Evolutionary conservation across 2,329 filamentous ascomycete genomes (phyloP), one percentile per base, ranked within the genome.

Genomic region (Fusarium sp.): DNA sequence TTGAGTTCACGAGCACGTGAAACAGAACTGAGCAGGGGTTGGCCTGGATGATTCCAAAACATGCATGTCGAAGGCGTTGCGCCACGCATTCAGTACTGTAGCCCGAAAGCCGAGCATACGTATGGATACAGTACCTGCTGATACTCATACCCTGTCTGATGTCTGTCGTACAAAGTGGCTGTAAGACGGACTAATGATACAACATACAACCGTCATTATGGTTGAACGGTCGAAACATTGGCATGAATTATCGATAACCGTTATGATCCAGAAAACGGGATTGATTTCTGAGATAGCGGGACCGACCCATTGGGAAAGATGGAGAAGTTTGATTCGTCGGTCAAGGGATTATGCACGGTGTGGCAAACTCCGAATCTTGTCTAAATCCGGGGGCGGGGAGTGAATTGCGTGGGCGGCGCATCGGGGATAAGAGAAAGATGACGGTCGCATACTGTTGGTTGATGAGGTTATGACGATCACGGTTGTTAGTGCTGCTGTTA

Each of bases 311-410:
- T 49, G 7, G 53, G 58, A 59, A 21, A 6, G 30, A 46, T 20
- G 40, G 28, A 28, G 21, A 15, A 21, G 12, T 15, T 26, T 68
- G 65, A 71, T 72, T 72, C 64, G 69, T 21, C 44, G 34, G 28
- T 10, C 17, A 38, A 53, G 21, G 40, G 44, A 51, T 48, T 44
- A 60, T 59, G 38, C 47, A 58, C 54, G 45, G 52, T 24, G 53
- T 60, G 51, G 40, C 54, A 63, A 73, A 72, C 38, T 70, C 70
- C 63, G 70, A 71, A 38, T 43, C 45, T 47, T 54, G 51, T 62
- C 58, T 73, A 73, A 73, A 62, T 70, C 67, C 67, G 68, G 68
- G 44, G 60, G 70, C 57, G 68, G 65, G 60, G 66, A 48, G 21
- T 50, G 34, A 24, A 28, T 32, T 51, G 34, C 23, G 42, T 58